Conservation (phyloP, 192 early-diverging fungal genomes). For the Gorgonomyces haynaldii region DNA sequence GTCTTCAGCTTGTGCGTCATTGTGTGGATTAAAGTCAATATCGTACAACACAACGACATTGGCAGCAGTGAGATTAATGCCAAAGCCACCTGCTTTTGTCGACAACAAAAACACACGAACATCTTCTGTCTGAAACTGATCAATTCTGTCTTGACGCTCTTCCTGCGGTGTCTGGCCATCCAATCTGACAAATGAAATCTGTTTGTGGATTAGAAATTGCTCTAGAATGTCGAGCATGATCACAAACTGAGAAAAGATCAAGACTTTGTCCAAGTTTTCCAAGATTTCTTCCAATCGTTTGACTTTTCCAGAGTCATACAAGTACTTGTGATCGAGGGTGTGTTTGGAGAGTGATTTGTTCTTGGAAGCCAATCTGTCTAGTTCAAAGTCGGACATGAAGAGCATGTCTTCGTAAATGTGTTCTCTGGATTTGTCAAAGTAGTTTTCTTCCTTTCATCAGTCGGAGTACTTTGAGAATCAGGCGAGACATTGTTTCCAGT, state of each 20-base stretch:
- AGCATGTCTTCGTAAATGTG: conserved; percentile 80
- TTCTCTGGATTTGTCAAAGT: conserved; percentile 58
- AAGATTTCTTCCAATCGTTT: conserved; percentile 39
- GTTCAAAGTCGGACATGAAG: conserved; percentile 76
- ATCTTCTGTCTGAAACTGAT: conserved; percentile 50
- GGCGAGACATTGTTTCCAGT: conserved; percentile 55
- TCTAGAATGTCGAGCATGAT: conserved; percentile 47
- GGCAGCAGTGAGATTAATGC: conserved; percentile 89
- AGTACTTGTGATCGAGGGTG: conserved; percentile 34
- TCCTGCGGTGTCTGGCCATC: conserved; percentile 59
- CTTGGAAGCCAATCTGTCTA: conserved; percentile 56
- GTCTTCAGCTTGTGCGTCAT: conserved; percentile 61
- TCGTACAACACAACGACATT: conserved; percentile 90
- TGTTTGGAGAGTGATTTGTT: conserved; percentile 31
- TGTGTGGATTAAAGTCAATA: conserved; percentile 79
- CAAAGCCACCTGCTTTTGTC: conserved; percentile 94
- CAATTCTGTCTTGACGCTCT: conserved; percentile 65
- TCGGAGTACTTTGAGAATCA: conserved; percentile 35
- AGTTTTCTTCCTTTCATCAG: conserved; percentile 45
- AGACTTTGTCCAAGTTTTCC: conserved; percentile 23
- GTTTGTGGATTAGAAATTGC: conserved; percentile 17
- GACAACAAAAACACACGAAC: conserved; percentile 72
- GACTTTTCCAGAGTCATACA: conserved; percentile 74
- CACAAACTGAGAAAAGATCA: conserved; percentile 43
- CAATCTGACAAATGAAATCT: conserved; percentile 30